Conservation (phyloP, 2,329 filamentous ascomycete species). For the Teratosphaeria epicoccoides region DNA sequence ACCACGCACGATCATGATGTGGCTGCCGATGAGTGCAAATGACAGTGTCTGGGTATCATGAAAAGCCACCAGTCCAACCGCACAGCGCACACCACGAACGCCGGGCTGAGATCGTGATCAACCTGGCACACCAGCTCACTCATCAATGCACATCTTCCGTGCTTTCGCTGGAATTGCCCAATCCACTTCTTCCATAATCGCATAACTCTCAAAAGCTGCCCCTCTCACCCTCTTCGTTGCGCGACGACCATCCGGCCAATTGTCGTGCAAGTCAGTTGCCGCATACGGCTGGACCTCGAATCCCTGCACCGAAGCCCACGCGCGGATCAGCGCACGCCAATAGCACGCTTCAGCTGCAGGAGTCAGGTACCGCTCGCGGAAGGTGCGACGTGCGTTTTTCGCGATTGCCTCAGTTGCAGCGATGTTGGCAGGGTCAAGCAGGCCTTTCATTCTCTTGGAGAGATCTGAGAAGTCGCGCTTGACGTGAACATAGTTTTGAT, state of each 20-base stretch:
- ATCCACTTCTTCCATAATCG: slow-evolving; percentile 22
- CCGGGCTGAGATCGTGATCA: not conserved
- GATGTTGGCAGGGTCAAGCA: slow-evolving; percentile 15
- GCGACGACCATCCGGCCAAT: slow-evolving; percentile 7
- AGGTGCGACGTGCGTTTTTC: slow-evolving; percentile 17
- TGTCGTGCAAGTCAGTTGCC: slow-evolving; percentile 10
- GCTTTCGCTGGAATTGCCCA: slow-evolving; percentile 20
- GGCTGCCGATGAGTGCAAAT: not conserved
- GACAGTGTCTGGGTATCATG: not conserved
- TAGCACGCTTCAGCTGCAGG: slow-evolving; percentile 23
- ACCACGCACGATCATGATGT: not conserved
- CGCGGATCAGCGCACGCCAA: slow-evolving; percentile 22
- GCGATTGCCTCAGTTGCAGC: slow-evolving; percentile 15
- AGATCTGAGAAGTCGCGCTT: slow-evolving; percentile 24
- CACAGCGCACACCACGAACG: not conserved
- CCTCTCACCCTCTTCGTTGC: slow-evolving; percentile 14
- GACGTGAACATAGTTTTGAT: slow-evolving; percentile 25
- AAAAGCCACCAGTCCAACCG: not conserved
- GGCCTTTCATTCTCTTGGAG: slow-evolving; percentile 14
- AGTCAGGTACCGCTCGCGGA: slow-evolving; percentile 23
- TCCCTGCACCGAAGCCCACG: slow-evolving; percentile 22
- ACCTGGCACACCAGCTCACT: slow-evolving; percentile 1
- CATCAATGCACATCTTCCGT: slow-evolving; percentile 17
- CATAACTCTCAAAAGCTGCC: slow-evolving; percentile 22
- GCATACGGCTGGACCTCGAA: slow-evolving; percentile 18